Evolutionary conservation across 1,284 basidiomycete species (phyloP).

Genomic region (Naganishia sp.): DNA sequence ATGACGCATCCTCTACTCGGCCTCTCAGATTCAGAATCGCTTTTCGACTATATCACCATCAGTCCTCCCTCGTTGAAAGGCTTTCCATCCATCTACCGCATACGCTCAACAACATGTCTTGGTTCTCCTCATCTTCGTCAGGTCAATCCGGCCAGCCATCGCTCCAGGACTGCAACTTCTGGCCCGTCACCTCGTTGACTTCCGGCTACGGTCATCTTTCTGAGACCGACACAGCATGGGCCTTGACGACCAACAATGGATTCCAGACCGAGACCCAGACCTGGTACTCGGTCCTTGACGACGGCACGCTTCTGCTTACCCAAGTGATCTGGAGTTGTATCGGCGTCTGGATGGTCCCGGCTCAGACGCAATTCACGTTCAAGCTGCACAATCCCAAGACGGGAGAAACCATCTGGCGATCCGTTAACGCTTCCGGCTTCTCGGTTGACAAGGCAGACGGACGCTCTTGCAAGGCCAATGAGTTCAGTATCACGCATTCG

Average conservation of each 20-base stretch:
- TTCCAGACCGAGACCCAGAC: conserved; percentile 91
- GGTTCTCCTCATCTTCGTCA: conserved; percentile 25
- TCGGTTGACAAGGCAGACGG: conserved; percentile 65
- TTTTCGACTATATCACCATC: neutral
- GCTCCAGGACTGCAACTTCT: conserved; percentile 68
- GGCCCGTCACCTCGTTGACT: conserved; percentile 65
- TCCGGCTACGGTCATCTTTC: conserved; percentile 46
- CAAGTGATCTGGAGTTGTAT: conserved; percentile 95
- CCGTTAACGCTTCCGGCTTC: conserved; percentile 84
- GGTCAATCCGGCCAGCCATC: conserved; percentile 33
- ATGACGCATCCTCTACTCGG: no score
- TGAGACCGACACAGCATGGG: conserved; percentile 62
- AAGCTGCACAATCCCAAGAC: conserved; percentile 83
- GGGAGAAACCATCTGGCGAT: conserved; percentile 80
- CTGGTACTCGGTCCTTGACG: conserved; percentile 81
- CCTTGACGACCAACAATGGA: conserved; percentile 67
- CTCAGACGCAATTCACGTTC: conserved; percentile 93
- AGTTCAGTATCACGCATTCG: conserved; percentile 79
- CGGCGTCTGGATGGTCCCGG: conserved; percentile 62
- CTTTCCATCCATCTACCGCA: neutral
- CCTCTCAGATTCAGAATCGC: no score
- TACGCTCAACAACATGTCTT: conserved; percentile 6
- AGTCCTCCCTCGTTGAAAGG: neutral
- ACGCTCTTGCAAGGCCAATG: conserved; percentile 83
- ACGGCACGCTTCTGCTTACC: conserved; percentile 79